These are phyloP conservation scores for Emmonsiellopsis sp. DNA, from an alignment of 2,329 filamentous ascomycete species.

Conservation along the genomic window DNA sequence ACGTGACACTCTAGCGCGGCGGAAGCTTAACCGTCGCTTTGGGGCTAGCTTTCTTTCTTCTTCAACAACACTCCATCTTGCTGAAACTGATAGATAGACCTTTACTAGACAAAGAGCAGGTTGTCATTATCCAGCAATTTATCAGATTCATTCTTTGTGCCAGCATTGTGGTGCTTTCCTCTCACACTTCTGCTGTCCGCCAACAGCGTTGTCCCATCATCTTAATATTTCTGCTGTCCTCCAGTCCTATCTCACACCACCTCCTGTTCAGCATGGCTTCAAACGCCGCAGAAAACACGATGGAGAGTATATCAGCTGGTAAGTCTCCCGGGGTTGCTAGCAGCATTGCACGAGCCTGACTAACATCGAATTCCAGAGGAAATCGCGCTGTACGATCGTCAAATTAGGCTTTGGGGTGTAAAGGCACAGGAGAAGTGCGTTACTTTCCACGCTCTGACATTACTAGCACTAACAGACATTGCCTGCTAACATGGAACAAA, in stretches of 20 bases:
- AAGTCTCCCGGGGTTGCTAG: conserved; percentile 20
- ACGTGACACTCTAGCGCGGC: background rate
- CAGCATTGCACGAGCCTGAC: conserved; percentile 10
- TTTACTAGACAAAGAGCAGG: too few species aligned
- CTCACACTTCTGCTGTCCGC: too few species aligned
- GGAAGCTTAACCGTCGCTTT: too few species aligned
- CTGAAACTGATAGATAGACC: too few species aligned
- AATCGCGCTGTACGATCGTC: conserved; percentile 92
- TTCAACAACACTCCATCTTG: too few species aligned
- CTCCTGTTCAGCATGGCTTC: background rate
- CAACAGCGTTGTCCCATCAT: too few species aligned
- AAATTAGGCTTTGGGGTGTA: conserved; percentile 95
- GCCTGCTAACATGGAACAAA: conserved; percentile 28
- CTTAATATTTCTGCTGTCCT: too few species aligned
- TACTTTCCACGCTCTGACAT: background rate
- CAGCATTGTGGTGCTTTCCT: too few species aligned
- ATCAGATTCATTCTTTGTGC: too few species aligned
- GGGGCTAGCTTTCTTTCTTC: too few species aligned
- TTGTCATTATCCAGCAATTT: too few species aligned
- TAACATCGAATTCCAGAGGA: conserved; percentile 54
- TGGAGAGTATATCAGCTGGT: conserved; percentile 4
- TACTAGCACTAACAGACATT: background rate
- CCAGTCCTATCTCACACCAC: too few species aligned
- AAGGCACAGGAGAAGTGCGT: conserved; percentile 71
- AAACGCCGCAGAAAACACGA: background rate